Evolutionary conservation across 2,329 filamentous ascomycete species (phyloP).

Genomic region (Aspergillus transmontanensis): DNA sequence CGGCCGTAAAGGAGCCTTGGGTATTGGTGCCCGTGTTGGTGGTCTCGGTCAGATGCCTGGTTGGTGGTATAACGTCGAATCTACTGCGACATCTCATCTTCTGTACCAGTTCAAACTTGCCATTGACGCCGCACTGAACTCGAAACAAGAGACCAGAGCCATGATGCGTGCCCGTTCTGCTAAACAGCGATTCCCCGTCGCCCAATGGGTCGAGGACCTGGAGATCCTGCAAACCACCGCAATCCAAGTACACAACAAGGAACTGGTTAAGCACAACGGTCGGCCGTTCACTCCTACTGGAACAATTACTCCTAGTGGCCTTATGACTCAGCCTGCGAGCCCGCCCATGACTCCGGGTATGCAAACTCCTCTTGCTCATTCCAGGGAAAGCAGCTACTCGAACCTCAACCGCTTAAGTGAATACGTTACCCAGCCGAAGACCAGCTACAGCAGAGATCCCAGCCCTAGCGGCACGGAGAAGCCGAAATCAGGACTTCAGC

Average conservation of each 20-base stretch:
- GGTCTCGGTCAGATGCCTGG: slow-evolving; percentile 72
- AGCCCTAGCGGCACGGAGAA: slow-evolving; percentile 35
- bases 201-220: slow-evolving; percentile 67
- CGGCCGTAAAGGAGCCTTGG: slow-evolving; percentile 67
- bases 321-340: slow-evolving; percentile 22
- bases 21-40: slow-evolving; percentile 67
- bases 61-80: slow-evolving; percentile 72
- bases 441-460: slow-evolving; percentile 42
- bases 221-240: slow-evolving; percentile 63
- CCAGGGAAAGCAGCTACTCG: slow-evolving; percentile 32
- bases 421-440: slow-evolving; percentile 40
- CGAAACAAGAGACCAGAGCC: slow-evolving; percentile 57
- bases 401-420: slow-evolving; percentile 35
- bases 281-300: slow-evolving; percentile 43
- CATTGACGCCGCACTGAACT: slow-evolving; percentile 63
- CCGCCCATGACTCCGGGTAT: slow-evolving; percentile 27
- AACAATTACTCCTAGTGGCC: slow-evolving; percentile 27
- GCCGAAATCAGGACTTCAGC: slow-evolving; percentile 35
- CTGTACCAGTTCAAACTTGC: slow-evolving; percentile 67
- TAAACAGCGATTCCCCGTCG: slow-evolving; percentile 68
- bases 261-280: slow-evolving; percentile 33
- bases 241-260: slow-evolving; percentile 59
- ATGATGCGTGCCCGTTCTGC: slow-evolving; percentile 67
- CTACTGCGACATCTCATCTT: slow-evolving; percentile 63
- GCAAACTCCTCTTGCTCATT: slow-evolving; percentile 39